Evolutionary conservation across 768 basidiomycete species (phyloP), one percentile per base, ranked within the genome.

Genomic region (Lactarius hatsudake): DNA sequence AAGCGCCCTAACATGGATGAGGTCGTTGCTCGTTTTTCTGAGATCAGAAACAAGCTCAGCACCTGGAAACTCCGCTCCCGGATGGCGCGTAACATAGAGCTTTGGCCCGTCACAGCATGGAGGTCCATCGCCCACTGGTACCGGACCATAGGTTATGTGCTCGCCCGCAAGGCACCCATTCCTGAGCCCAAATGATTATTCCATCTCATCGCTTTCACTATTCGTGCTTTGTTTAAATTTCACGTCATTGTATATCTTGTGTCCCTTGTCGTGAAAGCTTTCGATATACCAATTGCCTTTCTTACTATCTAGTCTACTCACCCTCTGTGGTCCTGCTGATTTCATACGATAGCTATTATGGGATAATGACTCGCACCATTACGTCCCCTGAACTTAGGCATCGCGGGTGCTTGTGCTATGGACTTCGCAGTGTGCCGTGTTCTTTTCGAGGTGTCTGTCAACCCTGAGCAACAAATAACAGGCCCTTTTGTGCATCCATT

Each of bases 31-130:
- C 74, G 77, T 12, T 79, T 79, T 55, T 54, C 70, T 3, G 59
- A 58, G 4, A 68, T 77, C 5, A 62, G 62, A 4, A 23, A 28
- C 4, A 28, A 34, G 1, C 64, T 77, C 1, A 63, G 70, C n/a
- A 54, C 30, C 5, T 74, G 74, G 73, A 75, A 72, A 58, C 70
- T 77, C 5, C 77, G 80, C 0, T 74, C 77, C 1, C 75, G 81
- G 1, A 67, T 77, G 4, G 65, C 69, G 15, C 66, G 62, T 18
- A 28, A 36, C 1, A 30, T 45, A 5, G 66, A 69, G 58, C 0
- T 61, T 3, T 57, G 53, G 53, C 34, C 45, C 10, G 28, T 45
- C 6, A 26, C 20, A 0, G n/a, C 9, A 17, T 59, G 32, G 28
- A 48, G 36, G 18, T 20, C 56, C 0, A 56, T 38, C 15, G 8